A percentile compares a stretch with the other conserved stretches of the same genome.
These are phyloP conservation scores for Candida bentonensis DNA, from an alignment of 805 yeast genomes.

Conservation along the genomic window DNA sequence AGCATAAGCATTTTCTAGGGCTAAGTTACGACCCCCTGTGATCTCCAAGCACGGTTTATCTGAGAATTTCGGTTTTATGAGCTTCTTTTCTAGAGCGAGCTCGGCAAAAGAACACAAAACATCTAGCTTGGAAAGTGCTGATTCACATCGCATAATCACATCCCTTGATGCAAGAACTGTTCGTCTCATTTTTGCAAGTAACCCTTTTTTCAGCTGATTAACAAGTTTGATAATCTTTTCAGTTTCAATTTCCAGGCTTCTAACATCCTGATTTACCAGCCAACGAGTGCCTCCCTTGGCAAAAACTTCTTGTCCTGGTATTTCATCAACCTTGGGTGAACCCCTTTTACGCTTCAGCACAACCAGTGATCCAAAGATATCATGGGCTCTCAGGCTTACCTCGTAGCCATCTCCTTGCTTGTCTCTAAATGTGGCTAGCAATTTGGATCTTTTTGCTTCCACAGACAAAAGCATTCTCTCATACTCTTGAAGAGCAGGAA, in stretches of 20 bases:
- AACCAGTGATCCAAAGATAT: background rate
- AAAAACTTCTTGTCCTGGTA: background rate
- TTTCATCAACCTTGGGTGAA: background rate
- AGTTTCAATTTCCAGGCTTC: background rate
- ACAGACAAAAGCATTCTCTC: too few relatives aligned
- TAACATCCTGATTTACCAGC: background rate
- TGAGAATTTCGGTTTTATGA: constrained; percentile 53
- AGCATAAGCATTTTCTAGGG: constrained; percentile 47
- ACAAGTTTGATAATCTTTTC: background rate
- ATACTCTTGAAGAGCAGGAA: background rate
- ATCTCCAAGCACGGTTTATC: constrained; percentile 35
- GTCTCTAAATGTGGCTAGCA: background rate
- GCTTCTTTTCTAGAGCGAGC: constrained; percentile 51
- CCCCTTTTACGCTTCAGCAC: background rate
- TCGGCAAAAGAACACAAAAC: constrained; percentile 57
- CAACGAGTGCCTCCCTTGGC: background rate
- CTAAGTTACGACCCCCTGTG: constrained; percentile 63
- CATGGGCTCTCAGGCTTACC: background rate
- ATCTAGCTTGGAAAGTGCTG: constrained; percentile 53
- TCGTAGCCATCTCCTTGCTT: background rate
- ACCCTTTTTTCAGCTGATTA: constrained; percentile 28
- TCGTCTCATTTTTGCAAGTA: constrained; percentile 36
- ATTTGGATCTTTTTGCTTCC: background rate
- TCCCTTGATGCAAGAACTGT: constrained; percentile 32
- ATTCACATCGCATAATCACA: constrained; percentile 36